Evolutionary conservation across 2,329 filamentous ascomycete species (phyloP).

Genomic region (Colletotrichum shisoi): DNA sequence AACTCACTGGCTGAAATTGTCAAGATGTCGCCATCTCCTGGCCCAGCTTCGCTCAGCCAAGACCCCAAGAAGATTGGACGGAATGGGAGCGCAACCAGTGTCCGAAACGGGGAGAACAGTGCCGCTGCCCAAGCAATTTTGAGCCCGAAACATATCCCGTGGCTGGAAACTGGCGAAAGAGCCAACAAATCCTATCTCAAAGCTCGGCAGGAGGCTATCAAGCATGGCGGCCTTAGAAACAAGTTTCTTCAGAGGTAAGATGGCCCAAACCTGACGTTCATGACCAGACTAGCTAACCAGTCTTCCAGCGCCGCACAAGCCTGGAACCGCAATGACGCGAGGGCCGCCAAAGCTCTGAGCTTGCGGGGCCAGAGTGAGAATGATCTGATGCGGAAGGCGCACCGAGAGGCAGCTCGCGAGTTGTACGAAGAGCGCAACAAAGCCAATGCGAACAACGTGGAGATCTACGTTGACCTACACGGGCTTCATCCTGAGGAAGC

Average conservation of each 20-base stretch:
- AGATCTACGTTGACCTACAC: conserved; percentile 94
- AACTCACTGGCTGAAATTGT: conserved; percentile 92
- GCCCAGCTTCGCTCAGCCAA: conserved; percentile 66
- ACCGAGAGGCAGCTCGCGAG: conserved; percentile 89
- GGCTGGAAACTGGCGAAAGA: conserved; percentile 90
- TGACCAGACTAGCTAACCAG: conserved; percentile 8
- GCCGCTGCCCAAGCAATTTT: conserved; percentile 83
- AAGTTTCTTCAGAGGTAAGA: conserved; percentile 92
- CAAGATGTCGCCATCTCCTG: conserved; percentile 91
- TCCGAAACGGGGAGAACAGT: conserved; percentile 78
- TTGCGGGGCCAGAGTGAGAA: conserved; percentile 96
- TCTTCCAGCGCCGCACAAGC: conserved; percentile 83
- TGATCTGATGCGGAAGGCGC: conserved; percentile 94
- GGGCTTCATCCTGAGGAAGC: conserved; percentile 99
- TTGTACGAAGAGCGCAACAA: conserved; percentile 95
- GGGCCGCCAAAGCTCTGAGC: conserved; percentile 92
- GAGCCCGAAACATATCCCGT: conserved; percentile 89
- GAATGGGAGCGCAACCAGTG: conserved; percentile 70
- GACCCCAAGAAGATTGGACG: conserved; percentile 67
- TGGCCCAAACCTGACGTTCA: background rate
- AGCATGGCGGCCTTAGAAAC: conserved; percentile 93
- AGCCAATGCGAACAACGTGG: conserved; percentile 64
- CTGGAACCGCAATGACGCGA: conserved; percentile 97
- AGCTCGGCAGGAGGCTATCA: conserved; percentile 93
- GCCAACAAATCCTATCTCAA: conserved; percentile 96